These are phyloP conservation scores for Blastobotrys arbuscula DNA, from an alignment of 1,139 yeast species.

Conservation along the genomic window DNA sequence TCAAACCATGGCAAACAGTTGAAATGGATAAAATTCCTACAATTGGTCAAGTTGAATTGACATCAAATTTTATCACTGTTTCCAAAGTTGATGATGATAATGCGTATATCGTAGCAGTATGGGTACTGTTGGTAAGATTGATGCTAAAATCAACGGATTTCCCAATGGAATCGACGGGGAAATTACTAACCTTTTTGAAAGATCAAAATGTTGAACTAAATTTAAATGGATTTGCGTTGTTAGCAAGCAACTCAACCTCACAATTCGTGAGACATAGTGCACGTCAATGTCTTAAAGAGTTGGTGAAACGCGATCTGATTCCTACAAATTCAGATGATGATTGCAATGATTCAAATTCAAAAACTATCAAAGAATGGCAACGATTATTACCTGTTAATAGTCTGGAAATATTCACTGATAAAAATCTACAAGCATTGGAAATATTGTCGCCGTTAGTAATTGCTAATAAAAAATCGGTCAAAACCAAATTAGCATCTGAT, in stretches of 20 bases:
- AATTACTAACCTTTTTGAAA: conserved; percentile 11
- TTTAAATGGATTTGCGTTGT: conserved; percentile 14
- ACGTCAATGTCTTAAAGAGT: conserved; percentile 16
- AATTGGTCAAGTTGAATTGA: conserved; percentile 9
- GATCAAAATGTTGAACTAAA: conserved; percentile 1
- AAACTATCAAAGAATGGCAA: conserved; percentile 11
- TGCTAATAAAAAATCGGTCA: neutral
- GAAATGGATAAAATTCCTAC: neutral
- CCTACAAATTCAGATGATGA: neutral
- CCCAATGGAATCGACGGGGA: conserved; percentile 3
- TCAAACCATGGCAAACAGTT: conserved; percentile 7
- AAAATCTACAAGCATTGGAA: conserved; percentile 16
- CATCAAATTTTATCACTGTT: conserved; percentile 6
- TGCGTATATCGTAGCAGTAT: conserved; percentile 11
- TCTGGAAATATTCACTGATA: conserved; percentile 11
- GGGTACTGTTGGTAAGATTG: conserved; percentile 13
- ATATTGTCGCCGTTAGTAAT: conserved; percentile 16
- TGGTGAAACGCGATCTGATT: conserved; percentile 6
- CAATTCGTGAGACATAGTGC: conserved; percentile 14
- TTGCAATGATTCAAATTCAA: neutral
- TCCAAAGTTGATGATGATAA: conserved; percentile 8
- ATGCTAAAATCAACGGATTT: conserved; percentile 4
- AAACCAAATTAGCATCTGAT: conserved; percentile 9
- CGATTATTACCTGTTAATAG: conserved; percentile 16
- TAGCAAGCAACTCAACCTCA: conserved; percentile 5